Evolutionary conservation across 148 eudicot genomes (phyloP).

Genomic region (Rhododendron kiyosumense): DNA sequence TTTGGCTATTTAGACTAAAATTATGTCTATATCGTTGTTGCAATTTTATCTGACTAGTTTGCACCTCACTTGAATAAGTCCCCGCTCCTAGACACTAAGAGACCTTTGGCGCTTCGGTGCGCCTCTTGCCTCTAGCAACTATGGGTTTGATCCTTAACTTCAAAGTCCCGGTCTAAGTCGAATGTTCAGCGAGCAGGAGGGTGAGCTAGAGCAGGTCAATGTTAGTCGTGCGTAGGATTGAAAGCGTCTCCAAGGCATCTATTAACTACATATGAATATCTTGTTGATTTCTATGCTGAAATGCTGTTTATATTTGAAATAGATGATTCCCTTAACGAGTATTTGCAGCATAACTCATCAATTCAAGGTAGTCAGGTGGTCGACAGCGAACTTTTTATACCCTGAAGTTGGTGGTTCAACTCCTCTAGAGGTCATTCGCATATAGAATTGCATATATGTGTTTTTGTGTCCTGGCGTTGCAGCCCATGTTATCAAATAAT

Average conservation of each 20-base stretch:
- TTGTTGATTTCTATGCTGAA: neutral
- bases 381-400: neutral
- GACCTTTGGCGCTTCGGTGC: neutral
- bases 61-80: neutral
- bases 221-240: neutral
- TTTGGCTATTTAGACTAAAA: no score
- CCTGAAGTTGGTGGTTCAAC: neutral
- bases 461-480: neutral
- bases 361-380: neutral
- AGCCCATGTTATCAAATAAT: neutral
- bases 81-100: neutral
- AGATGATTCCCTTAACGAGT: neutral
- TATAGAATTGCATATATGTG: neutral
- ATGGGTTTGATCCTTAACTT: neutral
- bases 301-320: neutral
- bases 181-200: neutral
- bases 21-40: no score
- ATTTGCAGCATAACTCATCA: neutral
- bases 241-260: neutral
- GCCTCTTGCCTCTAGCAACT: neutral
- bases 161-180: neutral
- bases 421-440: neutral
- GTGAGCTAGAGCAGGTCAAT: neutral
- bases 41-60: no score
- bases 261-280: neutral